Evolutionary conservation across 768 basidiomycete species (phyloP), one percentile per base, ranked within the genome.

Genomic region (Suillus discolor): DNA sequence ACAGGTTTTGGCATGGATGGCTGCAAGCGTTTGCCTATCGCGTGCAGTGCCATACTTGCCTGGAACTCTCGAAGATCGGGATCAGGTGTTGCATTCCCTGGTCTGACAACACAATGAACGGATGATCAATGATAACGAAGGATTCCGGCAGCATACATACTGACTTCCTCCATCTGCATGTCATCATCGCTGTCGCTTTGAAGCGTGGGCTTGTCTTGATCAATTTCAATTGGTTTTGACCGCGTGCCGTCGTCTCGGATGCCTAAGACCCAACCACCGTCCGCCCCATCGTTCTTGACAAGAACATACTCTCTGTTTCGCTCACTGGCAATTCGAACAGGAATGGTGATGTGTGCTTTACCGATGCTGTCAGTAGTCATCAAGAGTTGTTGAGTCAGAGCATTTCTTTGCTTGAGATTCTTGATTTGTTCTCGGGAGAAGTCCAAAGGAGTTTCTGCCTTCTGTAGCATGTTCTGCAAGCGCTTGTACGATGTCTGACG

Each of bases 341-440:
- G 97, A 63, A 98, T 98, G 4, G 89, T 88, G 59, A 98, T 84
- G 73, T 94, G 86, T 0, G 94, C 93, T 72, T 89, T 94, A 64
- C 95, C 95, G 66, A 99, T 94, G 62, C 84, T 92, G 74, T 98
- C 96, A 2, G 96, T 97, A 18, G 97, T 97, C 57, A 85, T 87
- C 57, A 99, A 80, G 41, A 99, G 85, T 72, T 97, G 94, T 71
- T 99, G 97, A 2, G 97, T 99, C 68, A 99, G 81, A 4, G 88
- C 75, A 74, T 99, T 99, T 44, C 97, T 84, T 76, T 97, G 91
- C 68, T 89, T 85, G 12, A 99, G 83, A 71, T 94, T 92, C 77
- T 89, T 85, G 75, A 99, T 99, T 75, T 99, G 97, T 68, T 97
- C 91, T 71, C 91, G 95, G 1, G 96, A 98, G 75, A 99, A 99